A percentile compares a stretch with the other conserved stretches of the same genome.
phyloP scores from a whole-genome alignment of 2,329 filamentous ascomycete genomes.

The Zymoseptoria ardabiliae region DNA sequence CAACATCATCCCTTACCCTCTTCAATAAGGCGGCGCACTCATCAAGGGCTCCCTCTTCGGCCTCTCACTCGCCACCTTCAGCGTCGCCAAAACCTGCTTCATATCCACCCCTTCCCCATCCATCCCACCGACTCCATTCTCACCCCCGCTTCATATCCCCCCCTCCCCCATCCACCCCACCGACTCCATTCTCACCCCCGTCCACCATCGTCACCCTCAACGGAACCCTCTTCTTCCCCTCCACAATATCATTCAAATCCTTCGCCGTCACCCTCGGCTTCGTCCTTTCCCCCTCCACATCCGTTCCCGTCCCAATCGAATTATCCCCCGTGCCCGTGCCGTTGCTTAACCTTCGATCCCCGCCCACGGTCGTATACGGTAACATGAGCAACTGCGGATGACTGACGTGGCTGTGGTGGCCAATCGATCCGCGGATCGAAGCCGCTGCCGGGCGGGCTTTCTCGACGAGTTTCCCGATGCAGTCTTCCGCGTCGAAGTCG shows the following conservation, averaged over 20 bases:
- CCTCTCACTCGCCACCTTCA: constrained; percentile 8
- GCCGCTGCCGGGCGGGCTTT: constrained; percentile 11
- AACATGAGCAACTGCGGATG: constrained; percentile 19
- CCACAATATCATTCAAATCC: constrained; percentile 17
- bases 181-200: not conserved
- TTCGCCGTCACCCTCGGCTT: constrained; percentile 12
- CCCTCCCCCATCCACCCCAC: not conserved
- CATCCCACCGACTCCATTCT: not conserved
- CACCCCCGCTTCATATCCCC: constrained; percentile 5
- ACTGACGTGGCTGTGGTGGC: constrained; percentile 15
- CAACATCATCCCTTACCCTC: not conserved
- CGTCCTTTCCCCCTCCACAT: not conserved
- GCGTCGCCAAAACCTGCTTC: constrained; percentile 5
- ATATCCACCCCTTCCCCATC: constrained; percentile 8
- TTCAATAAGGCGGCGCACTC: constrained; percentile 12
- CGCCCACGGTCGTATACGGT: constrained; percentile 10
- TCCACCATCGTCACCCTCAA: constrained; percentile 1
- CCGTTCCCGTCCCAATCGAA: constrained; percentile 4
- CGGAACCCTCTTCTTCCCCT: constrained; percentile 12
- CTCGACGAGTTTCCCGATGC: constrained; percentile 16
- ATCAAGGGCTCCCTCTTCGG: constrained; percentile 5
- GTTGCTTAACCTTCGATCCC: constrained; percentile 14
- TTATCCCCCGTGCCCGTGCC: constrained; percentile 11
- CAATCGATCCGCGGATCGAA: constrained; percentile 15
- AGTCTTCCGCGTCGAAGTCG: constrained; percentile 20